Base-by-base conservation (phyloP, 106 monocot genomes). In the Xerophyta viscosa region DNA sequence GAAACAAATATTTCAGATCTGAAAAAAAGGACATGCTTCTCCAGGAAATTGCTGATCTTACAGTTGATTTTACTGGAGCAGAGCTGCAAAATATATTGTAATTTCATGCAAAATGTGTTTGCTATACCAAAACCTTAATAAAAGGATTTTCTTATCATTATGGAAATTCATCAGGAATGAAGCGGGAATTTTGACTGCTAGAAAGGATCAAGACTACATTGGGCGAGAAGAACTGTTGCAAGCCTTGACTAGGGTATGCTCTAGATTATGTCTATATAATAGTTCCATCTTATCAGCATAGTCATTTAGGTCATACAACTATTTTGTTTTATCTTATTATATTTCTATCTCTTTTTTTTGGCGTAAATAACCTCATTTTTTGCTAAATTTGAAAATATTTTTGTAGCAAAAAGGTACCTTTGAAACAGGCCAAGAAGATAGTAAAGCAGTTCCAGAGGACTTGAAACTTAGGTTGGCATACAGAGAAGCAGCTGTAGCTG, bases 61-160 rank as follows among this genome's bases (percentile, higher is more conserved):
- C 88, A 60, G 63, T 76, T 41, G 88, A 88, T 67, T 88, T 88
- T 65, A 88, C 88, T n/a, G 88, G 88, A 76, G 88, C 88, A 8
- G 88, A 88, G 70, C 72, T 88, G 27, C 88, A 88, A 73, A 88
- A 88, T 61, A 83, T 88, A 69, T 67, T 88, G 88, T 88, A 83
- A 45, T 57, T 30, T 26, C 42, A 48, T 51, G 18, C 46, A 50
- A 25, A 24, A 29, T 19, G 21, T 63, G 5, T 46, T 28, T 29
- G 12, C 7, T 54, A 29, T 21, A 15, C 18, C 27, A 6, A 57
- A 14, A 46, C 27, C 0, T 20, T 15, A 23, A 14, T 44, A 14
- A 0, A 17, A 43, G 25, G 31, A 23, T 24, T 54, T 18, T 24
- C 47, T 64, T 20, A 72, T 33, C 27, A 23, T 33, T 57, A 64